Percentiles rank a stretch among this genome's conserved stretches.
phyloP scores from a whole-genome alignment of 169 alveolate genomes.

The Cyclospora cayetanensis region DNA sequence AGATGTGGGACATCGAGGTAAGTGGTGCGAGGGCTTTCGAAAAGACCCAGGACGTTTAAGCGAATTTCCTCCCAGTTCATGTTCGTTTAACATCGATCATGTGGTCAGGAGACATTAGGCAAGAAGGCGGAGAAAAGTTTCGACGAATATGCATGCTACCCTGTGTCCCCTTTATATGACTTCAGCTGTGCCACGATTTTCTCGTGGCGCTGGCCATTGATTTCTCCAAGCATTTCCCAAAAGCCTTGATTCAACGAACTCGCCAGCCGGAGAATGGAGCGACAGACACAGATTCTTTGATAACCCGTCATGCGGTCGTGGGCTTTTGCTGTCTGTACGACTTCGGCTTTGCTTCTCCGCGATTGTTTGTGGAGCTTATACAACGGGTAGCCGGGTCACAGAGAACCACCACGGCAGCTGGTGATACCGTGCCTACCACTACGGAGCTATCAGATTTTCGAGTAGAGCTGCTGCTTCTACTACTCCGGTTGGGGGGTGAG shows the following conservation, averaged over 20 bases:
- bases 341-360: slow-evolving; percentile 48
- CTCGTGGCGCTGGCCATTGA: slow-evolving; percentile 22
- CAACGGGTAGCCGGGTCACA: background rate
- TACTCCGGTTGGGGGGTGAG: slow-evolving; percentile 67
- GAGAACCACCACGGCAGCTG: background rate
- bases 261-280: background rate
- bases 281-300: slow-evolving; percentile 16
- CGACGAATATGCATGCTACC: background rate
- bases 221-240: slow-evolving; percentile 22
- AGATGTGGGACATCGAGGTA: slow-evolving; percentile 51
- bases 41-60: no score
- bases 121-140: no score
- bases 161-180: background rate
- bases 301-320: slow-evolving; percentile 45
- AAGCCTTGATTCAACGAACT: background rate
- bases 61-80: no score
- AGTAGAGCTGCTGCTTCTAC: slow-evolving; percentile 62
- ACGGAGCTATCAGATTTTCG: slow-evolving; percentile 47
- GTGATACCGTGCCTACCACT: background rate
- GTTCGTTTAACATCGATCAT: no score
- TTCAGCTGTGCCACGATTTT: slow-evolving; percentile 28
- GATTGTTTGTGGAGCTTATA: slow-evolving; percentile 19
- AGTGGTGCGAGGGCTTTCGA: background rate
- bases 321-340: slow-evolving; percentile 56
- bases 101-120: no score